Conservation (phyloP, 139 green algal genomes). For the Chlamydomonas incerta region DNA sequence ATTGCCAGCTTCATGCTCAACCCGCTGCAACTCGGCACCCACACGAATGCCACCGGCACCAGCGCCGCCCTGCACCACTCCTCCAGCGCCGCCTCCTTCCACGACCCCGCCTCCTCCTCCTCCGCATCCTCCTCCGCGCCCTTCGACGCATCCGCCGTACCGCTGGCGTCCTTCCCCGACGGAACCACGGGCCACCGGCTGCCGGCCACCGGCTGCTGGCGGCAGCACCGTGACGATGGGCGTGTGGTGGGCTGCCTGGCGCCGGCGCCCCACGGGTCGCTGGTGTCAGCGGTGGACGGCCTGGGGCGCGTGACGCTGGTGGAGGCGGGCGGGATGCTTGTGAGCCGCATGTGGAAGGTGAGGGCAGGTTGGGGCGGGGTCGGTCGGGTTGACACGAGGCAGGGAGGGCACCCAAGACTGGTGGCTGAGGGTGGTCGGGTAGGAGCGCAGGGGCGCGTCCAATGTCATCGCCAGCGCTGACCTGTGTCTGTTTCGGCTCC, state of each 20-base stretch:
- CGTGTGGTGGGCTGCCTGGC: conserved; percentile 42
- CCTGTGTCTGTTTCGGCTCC: background rate
- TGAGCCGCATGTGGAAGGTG: conserved; percentile 76
- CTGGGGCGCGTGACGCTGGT: conserved; percentile 76
- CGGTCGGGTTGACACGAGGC: background rate
- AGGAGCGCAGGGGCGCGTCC: too few relatives aligned
- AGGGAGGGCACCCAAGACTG: background rate
- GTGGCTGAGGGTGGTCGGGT: too few relatives aligned
- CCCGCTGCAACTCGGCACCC: background rate
- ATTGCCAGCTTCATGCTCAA: background rate
- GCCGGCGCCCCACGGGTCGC: conserved; percentile 47
- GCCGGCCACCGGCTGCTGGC: background rate
- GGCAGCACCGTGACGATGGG: conserved; percentile 7
- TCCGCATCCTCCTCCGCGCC: too few relatives aligned
- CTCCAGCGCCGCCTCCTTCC: too few relatives aligned
- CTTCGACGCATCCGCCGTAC: background rate
- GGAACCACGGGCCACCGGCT: background rate
- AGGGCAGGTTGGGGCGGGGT: background rate
- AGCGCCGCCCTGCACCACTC: background rate
- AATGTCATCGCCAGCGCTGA: too few relatives aligned
- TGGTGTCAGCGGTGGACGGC: conserved; percentile 70
- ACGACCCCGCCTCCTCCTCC: too few relatives aligned
- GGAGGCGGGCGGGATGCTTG: conserved; percentile 47
- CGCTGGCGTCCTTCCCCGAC: conserved; percentile 9
- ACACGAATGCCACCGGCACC: background rate